Evolutionary conservation across 2,329 filamentous ascomycete genomes (phyloP), one percentile per base, ranked within the genome.

Genomic region (Fusarium musae): DNA sequence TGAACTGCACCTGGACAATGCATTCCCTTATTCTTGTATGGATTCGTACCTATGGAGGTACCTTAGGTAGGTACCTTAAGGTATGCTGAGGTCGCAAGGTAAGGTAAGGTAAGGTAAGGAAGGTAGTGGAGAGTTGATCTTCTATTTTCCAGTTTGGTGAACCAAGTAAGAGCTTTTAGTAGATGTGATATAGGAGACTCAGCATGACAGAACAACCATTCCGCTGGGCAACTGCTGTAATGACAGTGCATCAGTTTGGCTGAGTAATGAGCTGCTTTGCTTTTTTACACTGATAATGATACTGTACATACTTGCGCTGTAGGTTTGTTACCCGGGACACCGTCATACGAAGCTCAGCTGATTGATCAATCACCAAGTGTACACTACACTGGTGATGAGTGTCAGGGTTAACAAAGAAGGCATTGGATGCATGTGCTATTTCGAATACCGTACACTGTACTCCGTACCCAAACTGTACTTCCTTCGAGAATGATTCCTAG

Each of bases 401-500:
- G 30, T 23, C 12, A 23, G 15, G 59, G 43, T 37, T 23, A 13
- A 28, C 36, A 34, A 59, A 42, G 26, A 36, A 59, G 52, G 26
- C 44, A 47, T 40, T n/a, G 39, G 39, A 40, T 30, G 13, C 64
- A 64, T 36, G 64, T 69, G 43, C 39, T 52, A 36, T 12, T 17
- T 37, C 30, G 9, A 34, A n/a, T 49, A 44, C 70, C 36, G 36
- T 37, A 16, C 34, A 36, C 34, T 36, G 34, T 36, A 72, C 70
- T 50, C 36, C 16, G 60, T 73, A 36, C 32, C 37, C 42, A 72
- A 37, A 73, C 73, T 66, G 72, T 77, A 50, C 70, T 75, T 77
- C 61, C 75, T 77, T 77, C 75, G 72, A 77, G 75, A 77, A 77
- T 65, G 69, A 76, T 71, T 75, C 73, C 71, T 66, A 52, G 11